Base-by-base conservation (phyloP, 495 filamentous ascomycete species). In the Aspergillus sclerotioniger region DNA sequence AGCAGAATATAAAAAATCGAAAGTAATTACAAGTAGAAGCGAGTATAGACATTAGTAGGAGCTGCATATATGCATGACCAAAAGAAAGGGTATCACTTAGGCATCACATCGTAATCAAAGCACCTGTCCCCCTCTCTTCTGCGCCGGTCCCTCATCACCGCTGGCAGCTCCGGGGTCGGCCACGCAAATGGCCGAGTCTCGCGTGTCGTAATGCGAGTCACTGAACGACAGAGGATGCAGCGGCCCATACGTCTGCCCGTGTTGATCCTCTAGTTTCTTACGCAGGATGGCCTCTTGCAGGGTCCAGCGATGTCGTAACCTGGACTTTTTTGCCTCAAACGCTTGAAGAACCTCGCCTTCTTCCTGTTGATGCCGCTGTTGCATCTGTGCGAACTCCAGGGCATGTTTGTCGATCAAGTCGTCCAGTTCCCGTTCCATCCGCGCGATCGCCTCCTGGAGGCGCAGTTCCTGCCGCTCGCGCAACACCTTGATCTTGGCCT, bases 401-500 rank as follows among this genome's bases (percentile, higher is more conserved):
- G 65, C 63, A 56, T 82, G 78, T 55, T 78, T 78, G n/a, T 78
- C 77, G 12, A 73, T 71, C 45, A 90, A 58, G 10, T 70, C 70
- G 4, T 81, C 72, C 29, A 88, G 70, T 69, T 94, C 89, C 21
- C 71, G 71, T 51, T 83, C 81, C 71, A 92, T 88, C 25, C 86
- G 80, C 31, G 78, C 78, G 3, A 83, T 73, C 6, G 90, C 76
- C 58, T 87, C 83, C 61, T 89, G 85, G 57, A 89, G 76, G 49
- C 85, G 77, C 60, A 87, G 81, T 4, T 85, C 85, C 62, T 94
- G 90, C 46, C 84, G 84, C 55, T 91, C 90, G 7, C 90, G 79
- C 55, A 94, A 80, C 1, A 92, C 89, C 59, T 93, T 91, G 71
- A 94, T 90, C 56, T 86, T 85, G 16, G 83, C 76, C 46, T 85